Evolutionary conservation across 192 early-diverging fungal genomes (phyloP), one percentile per base, ranked within the genome.

Genomic region (Haplosporangium gracile): DNA sequence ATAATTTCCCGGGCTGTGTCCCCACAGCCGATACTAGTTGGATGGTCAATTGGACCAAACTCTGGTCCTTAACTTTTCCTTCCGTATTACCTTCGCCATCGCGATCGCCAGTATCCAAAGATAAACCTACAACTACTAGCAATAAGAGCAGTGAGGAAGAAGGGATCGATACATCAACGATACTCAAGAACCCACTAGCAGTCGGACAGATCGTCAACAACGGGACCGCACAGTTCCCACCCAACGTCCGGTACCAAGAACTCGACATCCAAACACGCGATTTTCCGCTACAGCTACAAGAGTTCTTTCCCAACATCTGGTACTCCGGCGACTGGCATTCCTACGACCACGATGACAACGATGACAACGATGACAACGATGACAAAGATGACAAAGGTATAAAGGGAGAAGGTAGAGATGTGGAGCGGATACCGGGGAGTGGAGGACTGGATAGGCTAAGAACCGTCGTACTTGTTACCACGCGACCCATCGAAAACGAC

Each of bases 231-330:
- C 40, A 60, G 24, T 76, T 73, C 63, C 71, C 70, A 32, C 60
- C 88, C 20, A 91, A 91, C 80, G 90, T 91, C 4, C 73, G 87
- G 32, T 91, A 91, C 70, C 90, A 91, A 49, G 90, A 91, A 80
- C 75, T 91, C 1, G 88, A 91, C 40, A 42, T 91, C 32, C 73
- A 81, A 2, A 70, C 78, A 6, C 63, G 47, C 24, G 47, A 51
- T 18, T 89, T 85, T 69, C 79, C 90, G 1, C 39, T 85, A 5
- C 76, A 79, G 7, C 53, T 91, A 24, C 87, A 88, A 81, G 75
- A 87, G 69, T 89, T 81, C 34, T 55, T 91, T n/a, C 90, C 90
- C 5, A 91, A 91, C 36, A 85, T 88, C 5, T 89, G 88, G 88
- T 34, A 79, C 39, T 38, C 77, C 18, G 77, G 70, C 38, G 79